Base-by-base conservation (phyloP, 1,139 yeast species). In the Candida sanyaensis region DNA sequence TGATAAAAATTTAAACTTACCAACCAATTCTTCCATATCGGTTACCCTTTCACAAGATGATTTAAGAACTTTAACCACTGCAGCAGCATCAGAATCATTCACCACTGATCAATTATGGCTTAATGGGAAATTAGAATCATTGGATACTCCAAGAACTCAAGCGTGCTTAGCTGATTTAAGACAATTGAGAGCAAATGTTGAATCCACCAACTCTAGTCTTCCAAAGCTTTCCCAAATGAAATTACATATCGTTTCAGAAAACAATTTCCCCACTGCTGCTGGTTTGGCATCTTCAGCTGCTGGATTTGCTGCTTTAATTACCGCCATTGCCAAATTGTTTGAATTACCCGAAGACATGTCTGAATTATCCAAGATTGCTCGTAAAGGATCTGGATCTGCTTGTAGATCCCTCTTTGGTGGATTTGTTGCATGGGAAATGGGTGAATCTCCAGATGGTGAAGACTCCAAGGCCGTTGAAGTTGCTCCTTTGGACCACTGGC, bases 381-480 rank as follows among this genome's bases (percentile, higher is more conserved):
- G 99, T 69, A 93, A 91, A 69, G 99, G 99, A 21, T 90, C 97
- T 12, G 99, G 99, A 2, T 90, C 97, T 11, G 99, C 99, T 8
- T 93, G 99, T 69, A 81, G 99, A 66, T 93, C 98, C 10, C 75
- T 93, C 50, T 90, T 89, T 68, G 99, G 99, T 42, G 99, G 99
- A 6, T 93, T 84, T 64, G 99, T 93, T 12, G 98, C 98, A 4
- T 93, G 99, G 99, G 97, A 93, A 68, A 92, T 91, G 97, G 99
- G 99, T 47, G 55, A 59, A 2, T 55, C 63, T 50, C 71, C 56
- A 0, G 86, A 90, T 60, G 99, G 99, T 7, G 75, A 80, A 43
- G 99, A 93, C 68, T 91, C 97, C 21, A 84, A 84, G 62, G 99
- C 99, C 1, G 96, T 90, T 30, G 91, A 90, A 70, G 81, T 93